phyloP scores from a whole-genome alignment of 306 rosid species.

The Purshia tridentata region DNA sequence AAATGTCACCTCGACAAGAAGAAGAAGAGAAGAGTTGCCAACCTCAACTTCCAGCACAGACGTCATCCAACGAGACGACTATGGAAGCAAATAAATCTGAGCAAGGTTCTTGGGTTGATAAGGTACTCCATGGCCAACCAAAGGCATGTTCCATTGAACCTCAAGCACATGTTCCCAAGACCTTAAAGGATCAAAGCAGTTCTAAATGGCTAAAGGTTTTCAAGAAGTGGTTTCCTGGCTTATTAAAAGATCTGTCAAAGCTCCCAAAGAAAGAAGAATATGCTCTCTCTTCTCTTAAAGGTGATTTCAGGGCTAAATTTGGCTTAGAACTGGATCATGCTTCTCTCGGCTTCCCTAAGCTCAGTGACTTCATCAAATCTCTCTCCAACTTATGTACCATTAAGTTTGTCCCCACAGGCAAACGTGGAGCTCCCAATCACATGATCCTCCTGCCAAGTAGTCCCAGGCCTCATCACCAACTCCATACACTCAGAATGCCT shows the following conservation, averaged over 20 bases:
- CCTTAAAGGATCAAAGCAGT: constrained; percentile 10
- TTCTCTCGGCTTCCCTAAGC: constrained; percentile 41
- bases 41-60: constrained; percentile 12
- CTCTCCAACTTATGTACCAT: constrained; percentile 31
- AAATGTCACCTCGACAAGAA: constrained; percentile 19
- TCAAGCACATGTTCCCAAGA: constrained; percentile 1
- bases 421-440: constrained; percentile 33
- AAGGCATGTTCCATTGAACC: constrained; percentile 10
- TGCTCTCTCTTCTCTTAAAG: constrained; percentile 44
- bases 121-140: constrained; percentile 9
- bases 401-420: constrained; percentile 23
- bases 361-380: constrained; percentile 40
- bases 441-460: constrained; percentile 32
- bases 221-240: constrained; percentile 43
- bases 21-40: constrained; percentile 9
- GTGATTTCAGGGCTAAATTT: constrained; percentile 37
- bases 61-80: constrained; percentile 4
- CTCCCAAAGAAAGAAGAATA: constrained; percentile 31
- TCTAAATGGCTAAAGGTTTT: constrained; percentile 40
- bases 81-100: constrained; percentile 21
- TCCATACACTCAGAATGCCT: constrained; percentile 1
- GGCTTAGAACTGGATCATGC: constrained; percentile 40
- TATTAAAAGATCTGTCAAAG: constrained; percentile 28
- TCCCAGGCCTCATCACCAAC: constrained; percentile 11
- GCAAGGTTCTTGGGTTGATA: constrained; percentile 27